A percentile compares a stretch with the other conserved stretches of the same genome.
Evolutionary conservation across 106 monocot species (phyloP).

Genomic region (Dioscorea dumetorum): DNA sequence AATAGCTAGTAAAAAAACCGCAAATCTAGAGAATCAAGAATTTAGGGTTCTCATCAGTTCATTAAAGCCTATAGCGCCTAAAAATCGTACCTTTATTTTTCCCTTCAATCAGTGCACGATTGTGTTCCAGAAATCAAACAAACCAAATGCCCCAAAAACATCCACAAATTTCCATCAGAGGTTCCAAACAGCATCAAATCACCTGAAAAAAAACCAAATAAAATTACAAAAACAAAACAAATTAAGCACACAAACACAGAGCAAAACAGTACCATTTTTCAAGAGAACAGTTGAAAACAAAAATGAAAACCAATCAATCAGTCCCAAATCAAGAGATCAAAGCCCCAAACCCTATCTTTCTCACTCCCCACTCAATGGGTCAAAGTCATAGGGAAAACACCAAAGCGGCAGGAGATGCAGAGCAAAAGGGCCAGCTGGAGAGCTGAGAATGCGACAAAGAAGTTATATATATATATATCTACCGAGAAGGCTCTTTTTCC

Average conservation of each 20-base stretch:
- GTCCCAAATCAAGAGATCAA: too few species aligned
- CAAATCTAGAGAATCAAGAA: too few species aligned
- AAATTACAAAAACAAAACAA: too few species aligned
- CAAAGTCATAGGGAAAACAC: too few species aligned
- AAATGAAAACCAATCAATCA: too few species aligned
- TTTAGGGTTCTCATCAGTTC: not conserved
- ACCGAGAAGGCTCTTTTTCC: not conserved
- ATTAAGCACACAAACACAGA: too few species aligned
- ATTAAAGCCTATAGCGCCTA: not conserved
- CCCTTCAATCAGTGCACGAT: not conserved
- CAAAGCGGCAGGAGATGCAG: not conserved
- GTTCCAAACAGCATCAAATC: not conserved
- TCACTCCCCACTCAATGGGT: constrained; percentile 16
- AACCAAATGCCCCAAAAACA: not conserved
- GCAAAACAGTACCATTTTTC: too few species aligned
- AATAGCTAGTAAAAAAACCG: too few species aligned
- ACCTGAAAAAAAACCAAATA: too few species aligned
- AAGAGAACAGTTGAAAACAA: too few species aligned
- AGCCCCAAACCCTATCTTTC: not conserved
- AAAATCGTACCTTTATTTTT: not conserved
- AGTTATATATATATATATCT: not conserved
- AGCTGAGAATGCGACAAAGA: constrained; percentile 9
- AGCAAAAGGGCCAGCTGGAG: constrained; percentile 4
- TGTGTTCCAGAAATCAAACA: not conserved
- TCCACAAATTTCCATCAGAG: not conserved